A percentile compares a stretch with the other conserved stretches of the same genome.
phyloP scores from a whole-genome alignment of 805 yeast genomes.

The Pichia gijzeniarum region DNA sequence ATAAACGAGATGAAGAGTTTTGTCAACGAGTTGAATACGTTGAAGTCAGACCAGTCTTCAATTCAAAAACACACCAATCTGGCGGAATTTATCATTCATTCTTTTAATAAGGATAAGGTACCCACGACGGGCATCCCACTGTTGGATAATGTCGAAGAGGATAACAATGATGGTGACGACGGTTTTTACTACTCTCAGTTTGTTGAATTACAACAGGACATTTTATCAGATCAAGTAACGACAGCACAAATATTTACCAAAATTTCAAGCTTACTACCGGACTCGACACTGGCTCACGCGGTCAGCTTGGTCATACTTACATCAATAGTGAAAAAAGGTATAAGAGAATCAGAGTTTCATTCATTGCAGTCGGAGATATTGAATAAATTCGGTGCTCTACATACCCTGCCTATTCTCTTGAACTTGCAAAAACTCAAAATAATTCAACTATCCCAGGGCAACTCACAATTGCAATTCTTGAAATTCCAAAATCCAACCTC shows the following conservation, averaged over 20 bases:
- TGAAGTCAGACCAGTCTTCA: slow-evolving; percentile 62
- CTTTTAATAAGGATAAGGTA: slow-evolving; percentile 19
- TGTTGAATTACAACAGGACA: slow-evolving; percentile 63
- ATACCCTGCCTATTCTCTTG: slow-evolving; percentile 41
- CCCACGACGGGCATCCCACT: slow-evolving; percentile 18
- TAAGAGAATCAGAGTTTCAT: slow-evolving; percentile 57
- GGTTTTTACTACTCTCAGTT: slow-evolving; percentile 36
- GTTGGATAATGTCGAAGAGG: slow-evolving; percentile 8
- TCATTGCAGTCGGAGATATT: slow-evolving; percentile 47
- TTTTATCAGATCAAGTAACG: slow-evolving; percentile 49
- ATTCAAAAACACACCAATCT: slow-evolving; percentile 67
- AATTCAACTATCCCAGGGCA: slow-evolving; percentile 24
- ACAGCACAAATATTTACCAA: slow-evolving; percentile 23
- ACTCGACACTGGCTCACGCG: slow-evolving; percentile 36
- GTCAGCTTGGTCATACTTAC: slow-evolving; percentile 52
- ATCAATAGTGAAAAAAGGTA: slow-evolving; percentile 60
- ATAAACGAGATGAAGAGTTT: slow-evolving; percentile 62
- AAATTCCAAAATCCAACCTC: background rate
- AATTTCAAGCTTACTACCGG: slow-evolving; percentile 38
- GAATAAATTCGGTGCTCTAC: slow-evolving; percentile 55
- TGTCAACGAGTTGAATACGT: slow-evolving; percentile 59
- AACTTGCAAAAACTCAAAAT: slow-evolving; percentile 44
- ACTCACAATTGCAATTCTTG: slow-evolving; percentile 15
- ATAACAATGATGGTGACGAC: background rate
- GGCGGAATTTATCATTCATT: slow-evolving; percentile 57